Evolutionary conservation across 2,329 filamentous ascomycete species (phyloP).

Genomic region (Leptographium procerum): DNA sequence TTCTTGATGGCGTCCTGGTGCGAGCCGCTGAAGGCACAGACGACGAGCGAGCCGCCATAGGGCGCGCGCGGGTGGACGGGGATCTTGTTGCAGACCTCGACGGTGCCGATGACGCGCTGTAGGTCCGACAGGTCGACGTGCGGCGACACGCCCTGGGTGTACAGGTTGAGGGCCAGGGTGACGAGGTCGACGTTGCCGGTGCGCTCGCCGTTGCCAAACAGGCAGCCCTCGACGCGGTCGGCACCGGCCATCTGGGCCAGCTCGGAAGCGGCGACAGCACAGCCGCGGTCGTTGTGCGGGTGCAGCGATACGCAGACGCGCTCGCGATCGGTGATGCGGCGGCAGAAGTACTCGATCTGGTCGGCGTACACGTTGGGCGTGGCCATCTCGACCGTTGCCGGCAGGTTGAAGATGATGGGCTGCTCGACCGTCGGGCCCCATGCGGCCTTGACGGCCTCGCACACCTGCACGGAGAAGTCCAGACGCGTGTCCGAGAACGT

Average conservation of each 20-base stretch:
- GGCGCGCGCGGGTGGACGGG: constrained; percentile 81
- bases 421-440: constrained; percentile 74
- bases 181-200: constrained; percentile 95
- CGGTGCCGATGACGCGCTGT: constrained; percentile 71
- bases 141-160: constrained; percentile 81
- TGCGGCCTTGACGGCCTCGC: constrained; percentile 84
- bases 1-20: constrained; percentile 98
- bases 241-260: constrained; percentile 94
- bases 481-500: constrained; percentile 83
- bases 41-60: constrained; percentile 84
- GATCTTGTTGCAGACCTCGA: constrained; percentile 91
- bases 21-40: constrained; percentile 80
- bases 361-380: constrained; percentile 96
- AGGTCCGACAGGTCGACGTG: constrained; percentile 88
- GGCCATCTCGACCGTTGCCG: constrained; percentile 88
- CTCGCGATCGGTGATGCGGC: constrained; percentile 70
- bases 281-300: constrained; percentile 89
- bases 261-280: constrained; percentile 79
- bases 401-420: constrained; percentile 92
- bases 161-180: constrained; percentile 83
- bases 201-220: constrained; percentile 90
- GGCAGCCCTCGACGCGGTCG: constrained; percentile 83
- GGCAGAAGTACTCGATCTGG: constrained; percentile 92
- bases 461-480: constrained; percentile 73
- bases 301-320: constrained; percentile 85